Percentiles rank a stretch among this genome's conserved stretches.
Conservation (phyloP, 176 grass and related monocot species). For the Phoenix dactylifera region DNA sequence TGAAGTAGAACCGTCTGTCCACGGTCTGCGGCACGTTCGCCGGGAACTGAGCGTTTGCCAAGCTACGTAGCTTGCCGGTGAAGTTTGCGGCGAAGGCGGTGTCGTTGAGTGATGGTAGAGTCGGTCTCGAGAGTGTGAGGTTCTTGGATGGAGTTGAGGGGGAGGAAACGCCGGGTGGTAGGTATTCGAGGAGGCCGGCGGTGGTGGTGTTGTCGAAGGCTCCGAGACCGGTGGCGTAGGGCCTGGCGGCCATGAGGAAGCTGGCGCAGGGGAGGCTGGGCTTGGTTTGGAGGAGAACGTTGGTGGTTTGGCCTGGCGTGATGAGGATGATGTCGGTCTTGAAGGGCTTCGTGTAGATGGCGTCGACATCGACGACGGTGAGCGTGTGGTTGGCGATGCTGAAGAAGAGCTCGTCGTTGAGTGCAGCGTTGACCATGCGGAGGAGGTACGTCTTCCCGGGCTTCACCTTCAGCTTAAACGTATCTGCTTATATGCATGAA, state of each 20-base stretch:
- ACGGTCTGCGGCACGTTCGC: neutral
- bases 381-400: constrained; percentile 55
- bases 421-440: constrained; percentile 61
- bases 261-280: neutral
- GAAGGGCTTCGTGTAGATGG: constrained; percentile 14
- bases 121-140: constrained; percentile 28
- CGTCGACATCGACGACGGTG: constrained; percentile 54
- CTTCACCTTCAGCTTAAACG: constrained; percentile 51
- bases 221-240: constrained; percentile 1
- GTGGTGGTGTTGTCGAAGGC: constrained; percentile 4
- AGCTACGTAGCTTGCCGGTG: constrained; percentile 2
- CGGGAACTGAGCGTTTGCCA: neutral
- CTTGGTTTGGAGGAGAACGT: constrained; percentile 5
- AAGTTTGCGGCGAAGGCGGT: neutral
- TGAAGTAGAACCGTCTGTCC: constrained; percentile 2
- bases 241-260: constrained; percentile 7
- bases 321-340: neutral
- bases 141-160: constrained; percentile 17
- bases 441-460: constrained; percentile 49
- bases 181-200: neutral
- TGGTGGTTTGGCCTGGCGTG: constrained; percentile 4
- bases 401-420: constrained; percentile 71
- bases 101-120: neutral
- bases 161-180: neutral
- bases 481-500: constrained; percentile 14